phyloP scores from a whole-genome alignment of 1,284 basidiomycete species.

The Sphaerobolus stellatus region DNA sequence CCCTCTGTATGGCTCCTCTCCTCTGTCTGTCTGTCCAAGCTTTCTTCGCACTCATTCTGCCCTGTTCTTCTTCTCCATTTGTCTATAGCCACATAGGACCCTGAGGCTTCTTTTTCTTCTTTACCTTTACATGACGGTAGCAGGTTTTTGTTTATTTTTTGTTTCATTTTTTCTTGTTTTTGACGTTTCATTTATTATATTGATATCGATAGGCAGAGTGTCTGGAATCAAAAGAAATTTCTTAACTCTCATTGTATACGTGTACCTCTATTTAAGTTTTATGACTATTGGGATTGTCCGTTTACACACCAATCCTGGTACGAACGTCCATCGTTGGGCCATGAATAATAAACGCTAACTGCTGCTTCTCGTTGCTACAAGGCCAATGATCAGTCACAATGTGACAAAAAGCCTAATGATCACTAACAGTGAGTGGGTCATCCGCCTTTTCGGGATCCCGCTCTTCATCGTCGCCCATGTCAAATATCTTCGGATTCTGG shows the following conservation, averaged over 20 bases:
- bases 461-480: conserved; percentile 4
- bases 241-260: conserved; percentile 3
- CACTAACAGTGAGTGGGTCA: no score
- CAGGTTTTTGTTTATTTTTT: conserved; percentile 10
- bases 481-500: background rate
- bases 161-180: conserved; percentile 9
- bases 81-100: conserved; percentile 3
- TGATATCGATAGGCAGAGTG: conserved; percentile 11
- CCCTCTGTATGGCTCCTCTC: conserved; percentile 13
- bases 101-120: conserved; percentile 13
- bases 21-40: conserved; percentile 11
- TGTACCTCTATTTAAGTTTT: background rate
- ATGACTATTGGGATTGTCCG: background rate
- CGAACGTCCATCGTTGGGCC: background rate
- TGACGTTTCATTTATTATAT: background rate
- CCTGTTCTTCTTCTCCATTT: background rate
- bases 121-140: conserved; percentile 8
- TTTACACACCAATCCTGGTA: conserved; percentile 10
- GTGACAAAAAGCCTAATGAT: no score
- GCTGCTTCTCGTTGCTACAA: no score
- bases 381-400: no score
- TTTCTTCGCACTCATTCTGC: conserved; percentile 8
- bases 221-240: conserved; percentile 13
- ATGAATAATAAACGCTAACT: no score
- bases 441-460: conserved; percentile 1